Evolutionary conservation across 2,329 filamentous ascomycete genomes (phyloP).

Genomic region (Neonectria hederae): DNA sequence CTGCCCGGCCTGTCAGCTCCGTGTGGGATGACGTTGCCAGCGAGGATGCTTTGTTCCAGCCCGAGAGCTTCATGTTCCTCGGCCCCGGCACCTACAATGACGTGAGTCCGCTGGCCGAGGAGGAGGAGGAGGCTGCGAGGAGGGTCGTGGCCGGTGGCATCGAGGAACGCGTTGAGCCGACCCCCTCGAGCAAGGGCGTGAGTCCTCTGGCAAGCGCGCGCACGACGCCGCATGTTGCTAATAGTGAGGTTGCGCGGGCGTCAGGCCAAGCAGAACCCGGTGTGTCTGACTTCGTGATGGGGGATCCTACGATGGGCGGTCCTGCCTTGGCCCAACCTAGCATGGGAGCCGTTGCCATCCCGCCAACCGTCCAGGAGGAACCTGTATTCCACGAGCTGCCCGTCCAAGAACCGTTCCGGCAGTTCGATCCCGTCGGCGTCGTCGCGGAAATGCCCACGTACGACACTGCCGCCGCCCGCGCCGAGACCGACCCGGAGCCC

Average conservation of each 20-base stretch:
- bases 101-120: conserved; percentile 54
- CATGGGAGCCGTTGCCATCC: conserved; percentile 17
- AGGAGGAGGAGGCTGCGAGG: conserved; percentile 50
- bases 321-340: background rate
- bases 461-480: conserved; percentile 50
- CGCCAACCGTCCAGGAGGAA: conserved; percentile 35
- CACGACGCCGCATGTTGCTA: conserved; percentile 42
- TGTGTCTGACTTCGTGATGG: conserved; percentile 22
- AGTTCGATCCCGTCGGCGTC: conserved; percentile 54
- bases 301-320: conserved; percentile 7
- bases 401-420: conserved; percentile 40
- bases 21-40: conserved; percentile 47
- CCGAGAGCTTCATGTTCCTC: conserved; percentile 63
- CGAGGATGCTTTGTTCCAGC: conserved; percentile 56
- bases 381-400: conserved; percentile 48
- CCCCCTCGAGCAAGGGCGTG: conserved; percentile 35
- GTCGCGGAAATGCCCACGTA: conserved; percentile 60
- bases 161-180: conserved; percentile 28
- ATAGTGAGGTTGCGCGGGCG: conserved; percentile 28
- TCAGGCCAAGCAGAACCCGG: conserved; percentile 13
- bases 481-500: conserved; percentile 55
- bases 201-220: conserved; percentile 44
- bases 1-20: conserved; percentile 45
- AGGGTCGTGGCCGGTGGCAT: conserved; percentile 40
- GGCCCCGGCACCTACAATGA: conserved; percentile 58